Base-by-base conservation (phyloP, 805 yeast species). In the Teunomyces kruisii region DNA sequence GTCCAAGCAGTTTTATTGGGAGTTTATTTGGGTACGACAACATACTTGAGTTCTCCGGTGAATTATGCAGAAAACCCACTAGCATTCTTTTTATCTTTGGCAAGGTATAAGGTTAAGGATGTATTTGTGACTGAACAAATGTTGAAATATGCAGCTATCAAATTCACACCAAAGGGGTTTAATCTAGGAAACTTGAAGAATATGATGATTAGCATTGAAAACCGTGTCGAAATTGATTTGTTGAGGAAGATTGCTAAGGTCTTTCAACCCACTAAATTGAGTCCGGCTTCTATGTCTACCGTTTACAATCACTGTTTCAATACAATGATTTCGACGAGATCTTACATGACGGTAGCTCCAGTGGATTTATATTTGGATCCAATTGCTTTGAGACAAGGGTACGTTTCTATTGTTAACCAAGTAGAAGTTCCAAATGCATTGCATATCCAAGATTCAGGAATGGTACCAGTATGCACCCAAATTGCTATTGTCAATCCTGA, bases 401-500 rank as follows among this genome's bases (percentile, higher is more conserved):
- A 84, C 43, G 77, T 94, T 2, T 81, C 86, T 15, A 76, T 87
- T 19, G 91, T 89, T 5, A 85, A 87, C 53, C 92, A 89, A 9
- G 78, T 78, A 3, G 86, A 81, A 50, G 75, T 75, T 19, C 83
- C 87, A 3, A 75, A 78, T 52, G 88, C 90, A 0, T 68, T 94
- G 42, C 84, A 83, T 45, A 67, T 94, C 7, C 96, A 90, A 58
- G 99, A 94, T 58, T 88, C 96, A 0, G 99, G 99, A 9, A 86
- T 92, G 75, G 97, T 91, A 0, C 95, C 97, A 0, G 91, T 90
- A 7, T 88, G 96, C 59, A 88, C 98, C 0, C 96, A 91, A 58
- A 80, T 94, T 28, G 94, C 96, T 1, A 86, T 94, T 48, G 97
- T 94, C 3, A 94, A 94, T 53, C 99, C 99, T 1, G 97, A 94